Percentiles rank a stretch among this genome's conserved stretches.
phyloP scores from a whole-genome alignment of 768 basidiomycete genomes.

The Leucocoprinus sp. region DNA sequence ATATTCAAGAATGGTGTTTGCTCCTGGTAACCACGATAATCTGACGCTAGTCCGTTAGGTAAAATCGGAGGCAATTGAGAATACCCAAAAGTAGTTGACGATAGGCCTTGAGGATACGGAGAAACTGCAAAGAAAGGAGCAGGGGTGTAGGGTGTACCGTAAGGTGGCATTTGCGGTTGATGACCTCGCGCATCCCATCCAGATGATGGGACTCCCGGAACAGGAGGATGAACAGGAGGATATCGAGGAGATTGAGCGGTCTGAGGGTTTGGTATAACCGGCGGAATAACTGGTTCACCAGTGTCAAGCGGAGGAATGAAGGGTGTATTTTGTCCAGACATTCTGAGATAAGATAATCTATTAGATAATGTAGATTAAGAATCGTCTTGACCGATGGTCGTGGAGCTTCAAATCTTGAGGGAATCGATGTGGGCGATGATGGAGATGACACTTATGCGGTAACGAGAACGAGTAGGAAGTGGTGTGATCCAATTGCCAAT shows the following conservation, averaged over 20 bases:
- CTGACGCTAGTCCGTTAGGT: conserved; percentile 2
- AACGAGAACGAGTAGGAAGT: no score
- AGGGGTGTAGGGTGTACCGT: not conserved
- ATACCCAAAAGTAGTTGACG: not conserved
- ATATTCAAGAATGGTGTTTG: not conserved
- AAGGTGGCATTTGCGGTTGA: not conserved
- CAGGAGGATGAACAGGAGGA: not conserved
- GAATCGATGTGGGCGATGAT: no score
- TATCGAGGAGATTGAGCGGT: conserved; percentile 1
- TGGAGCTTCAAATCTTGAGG: not conserved
- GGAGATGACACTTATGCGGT: not conserved
- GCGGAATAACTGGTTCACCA: conserved; percentile 9
- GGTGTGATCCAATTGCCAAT: no score
- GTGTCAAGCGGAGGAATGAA: conserved; percentile 14
- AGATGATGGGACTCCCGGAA: conserved; percentile 1
- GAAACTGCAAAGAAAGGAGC: not conserved
- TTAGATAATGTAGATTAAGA: not conserved
- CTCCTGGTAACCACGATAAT: conserved; percentile 8
- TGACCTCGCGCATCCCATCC: not conserved
- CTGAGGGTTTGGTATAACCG: conserved; percentile 7
- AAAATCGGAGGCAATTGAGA: conserved; percentile 5
- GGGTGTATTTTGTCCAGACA: conserved; percentile 10
- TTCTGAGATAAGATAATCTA: not conserved
- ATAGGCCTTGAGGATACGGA: conserved; percentile 3
- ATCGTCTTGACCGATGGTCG: not conserved